A percentile compares a stretch with the other conserved stretches of the same genome.
These are phyloP conservation scores for Tricholoma sp. DNA, from an alignment of 768 basidiomycete species.

Conservation along the genomic window DNA sequence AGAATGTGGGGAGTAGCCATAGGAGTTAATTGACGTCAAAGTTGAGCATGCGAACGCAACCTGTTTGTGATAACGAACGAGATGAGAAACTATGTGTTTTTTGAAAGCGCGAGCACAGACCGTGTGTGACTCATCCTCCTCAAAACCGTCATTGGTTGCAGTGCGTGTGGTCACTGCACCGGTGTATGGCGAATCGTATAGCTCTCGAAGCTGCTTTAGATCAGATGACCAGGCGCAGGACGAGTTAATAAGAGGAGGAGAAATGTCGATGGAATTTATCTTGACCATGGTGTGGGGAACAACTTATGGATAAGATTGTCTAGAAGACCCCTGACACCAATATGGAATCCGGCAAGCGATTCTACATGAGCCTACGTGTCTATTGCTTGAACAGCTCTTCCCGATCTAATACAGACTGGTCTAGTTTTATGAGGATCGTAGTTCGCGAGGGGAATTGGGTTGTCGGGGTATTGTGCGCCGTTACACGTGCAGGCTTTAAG, in stretches of 20 bases:
- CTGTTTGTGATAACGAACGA: constrained; percentile 27
- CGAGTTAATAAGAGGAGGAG: constrained; percentile 69
- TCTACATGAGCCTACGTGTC: not conserved
- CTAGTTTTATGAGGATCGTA: constrained; percentile 96
- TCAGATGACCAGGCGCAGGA: constrained; percentile 82
- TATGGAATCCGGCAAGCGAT: constrained; percentile 3
- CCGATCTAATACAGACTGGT: constrained; percentile 87
- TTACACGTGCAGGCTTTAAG: constrained; percentile 90
- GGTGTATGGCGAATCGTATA: constrained; percentile 64
- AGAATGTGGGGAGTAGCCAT: constrained; percentile 81
- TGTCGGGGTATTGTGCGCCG: constrained; percentile 89
- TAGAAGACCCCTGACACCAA: constrained; percentile 15
- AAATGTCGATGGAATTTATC: constrained; percentile 50
- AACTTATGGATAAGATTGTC: constrained; percentile 8
- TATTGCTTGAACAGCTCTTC: constrained; percentile 80
- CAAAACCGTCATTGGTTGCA: constrained; percentile 62
- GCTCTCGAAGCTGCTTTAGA: constrained; percentile 50
- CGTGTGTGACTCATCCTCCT: constrained; percentile 57
- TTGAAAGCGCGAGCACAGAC: constrained; percentile 32
- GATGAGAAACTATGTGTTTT: not conserved
- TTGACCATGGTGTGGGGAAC: constrained; percentile 40
- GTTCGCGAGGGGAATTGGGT: constrained; percentile 77
- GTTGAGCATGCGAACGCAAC: constrained; percentile 51
- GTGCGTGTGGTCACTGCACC: constrained; percentile 83
- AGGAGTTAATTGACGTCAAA: constrained; percentile 72